phyloP scores from a whole-genome alignment of 1,284 basidiomycete genomes.

The Pseudozyma hubeiensis region DNA sequence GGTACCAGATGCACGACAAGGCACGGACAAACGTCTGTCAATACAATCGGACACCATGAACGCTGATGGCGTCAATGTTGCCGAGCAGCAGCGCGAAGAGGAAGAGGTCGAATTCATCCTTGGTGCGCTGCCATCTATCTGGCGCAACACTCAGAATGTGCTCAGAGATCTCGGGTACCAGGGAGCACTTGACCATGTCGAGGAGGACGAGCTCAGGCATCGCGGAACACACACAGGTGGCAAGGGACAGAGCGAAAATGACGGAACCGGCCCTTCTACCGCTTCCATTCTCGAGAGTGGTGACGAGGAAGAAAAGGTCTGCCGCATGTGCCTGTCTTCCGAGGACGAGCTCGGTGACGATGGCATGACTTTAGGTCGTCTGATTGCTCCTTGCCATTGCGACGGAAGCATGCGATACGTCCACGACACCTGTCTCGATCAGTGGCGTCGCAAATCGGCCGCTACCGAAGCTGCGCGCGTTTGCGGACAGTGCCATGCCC shows the following conservation, averaged over 20 bases:
- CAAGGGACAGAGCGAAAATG: not conserved
- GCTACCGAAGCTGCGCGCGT: conserved; percentile 31
- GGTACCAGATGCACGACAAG: not conserved
- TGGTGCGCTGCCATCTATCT: conserved; percentile 34
- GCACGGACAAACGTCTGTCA: not conserved
- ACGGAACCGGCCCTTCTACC: not conserved
- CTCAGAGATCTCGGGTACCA: conserved; percentile 38
- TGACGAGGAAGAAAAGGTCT: conserved; percentile 34
- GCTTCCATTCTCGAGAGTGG: not conserved
- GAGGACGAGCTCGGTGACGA: conserved; percentile 44
- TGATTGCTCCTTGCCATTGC: conserved; percentile 45
- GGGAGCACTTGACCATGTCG: conserved; percentile 1
- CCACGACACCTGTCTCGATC: conserved; percentile 40
- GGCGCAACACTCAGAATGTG: conserved; percentile 45
- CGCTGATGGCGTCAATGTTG: conserved; percentile 8
- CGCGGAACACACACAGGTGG: not conserved
- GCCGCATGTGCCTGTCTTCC: conserved; percentile 44
- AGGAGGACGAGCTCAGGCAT: not conserved
- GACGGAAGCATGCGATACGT: conserved; percentile 51
- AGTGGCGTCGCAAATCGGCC: conserved; percentile 35
- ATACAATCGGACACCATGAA: conserved; percentile 15
- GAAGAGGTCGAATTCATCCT: conserved; percentile 47
- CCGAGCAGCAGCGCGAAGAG: conserved; percentile 27
- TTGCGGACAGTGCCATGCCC: conserved; percentile 41
- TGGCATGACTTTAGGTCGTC: conserved; percentile 31